A percentile compares a stretch with the other conserved stretches of the same genome.
Evolutionary conservation across 306 rosid genomes (phyloP).

Genomic region (Malus sieversii): DNA sequence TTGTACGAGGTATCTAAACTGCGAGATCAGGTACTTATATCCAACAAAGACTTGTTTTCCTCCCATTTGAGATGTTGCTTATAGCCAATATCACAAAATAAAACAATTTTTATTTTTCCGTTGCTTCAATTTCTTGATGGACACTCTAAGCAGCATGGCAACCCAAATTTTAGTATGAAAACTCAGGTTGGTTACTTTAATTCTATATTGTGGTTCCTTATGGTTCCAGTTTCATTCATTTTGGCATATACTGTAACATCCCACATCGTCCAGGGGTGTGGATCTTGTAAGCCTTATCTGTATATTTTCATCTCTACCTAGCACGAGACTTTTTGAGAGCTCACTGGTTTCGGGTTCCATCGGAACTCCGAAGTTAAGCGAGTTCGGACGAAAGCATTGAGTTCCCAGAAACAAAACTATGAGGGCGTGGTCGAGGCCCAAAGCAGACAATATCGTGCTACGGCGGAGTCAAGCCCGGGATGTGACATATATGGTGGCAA

Average conservation of each 20-base stretch:
- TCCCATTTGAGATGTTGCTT: conserved; percentile 18
- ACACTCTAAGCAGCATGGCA: conserved; percentile 26
- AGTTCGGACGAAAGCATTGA: too few species aligned
- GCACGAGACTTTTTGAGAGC: too few species aligned
- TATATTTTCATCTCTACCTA: too few species aligned
- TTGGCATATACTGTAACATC: too few species aligned
- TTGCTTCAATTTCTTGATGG: conserved; percentile 68
- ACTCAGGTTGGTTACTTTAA: conserved; percentile 47
- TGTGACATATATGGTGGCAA: background rate
- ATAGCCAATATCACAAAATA: conserved; percentile 5
- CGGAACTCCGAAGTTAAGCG: too few species aligned
- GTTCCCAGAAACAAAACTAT: too few species aligned
- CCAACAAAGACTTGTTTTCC: background rate
- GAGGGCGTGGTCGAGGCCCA: too few species aligned
- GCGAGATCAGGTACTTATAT: conserved; percentile 66
- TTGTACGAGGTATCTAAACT: conserved; percentile 54
- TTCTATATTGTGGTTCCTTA: conserved; percentile 5
- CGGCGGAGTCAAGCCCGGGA: too few species aligned
- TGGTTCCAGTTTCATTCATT: background rate
- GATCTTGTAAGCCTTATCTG: too few species aligned
- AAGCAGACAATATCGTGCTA: too few species aligned
- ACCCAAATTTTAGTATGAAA: conserved; percentile 33
- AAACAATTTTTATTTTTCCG: conserved; percentile 29
- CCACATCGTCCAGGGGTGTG: too few species aligned
- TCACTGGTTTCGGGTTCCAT: too few species aligned